Evolutionary conservation across 805 yeast genomes (phyloP).

Genomic region (Hanseniaspora clermontiae): DNA sequence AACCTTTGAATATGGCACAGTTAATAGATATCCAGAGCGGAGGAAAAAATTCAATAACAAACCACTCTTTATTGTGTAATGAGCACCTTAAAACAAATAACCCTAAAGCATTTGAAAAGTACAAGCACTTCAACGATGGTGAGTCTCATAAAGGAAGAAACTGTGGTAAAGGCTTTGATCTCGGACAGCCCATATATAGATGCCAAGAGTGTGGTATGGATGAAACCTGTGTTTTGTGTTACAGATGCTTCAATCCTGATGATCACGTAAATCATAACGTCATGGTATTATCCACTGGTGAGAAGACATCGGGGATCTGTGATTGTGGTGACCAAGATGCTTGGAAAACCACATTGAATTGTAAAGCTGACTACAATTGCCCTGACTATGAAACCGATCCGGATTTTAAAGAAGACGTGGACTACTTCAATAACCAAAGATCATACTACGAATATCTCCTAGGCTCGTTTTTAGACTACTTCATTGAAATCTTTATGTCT

Average conservation of each 20-base stretch:
- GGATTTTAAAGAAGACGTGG: constrained; percentile 4
- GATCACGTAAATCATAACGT: constrained; percentile 62
- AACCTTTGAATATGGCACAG: too few species aligned
- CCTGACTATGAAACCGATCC: constrained; percentile 3
- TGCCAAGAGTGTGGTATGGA: constrained; percentile 70
- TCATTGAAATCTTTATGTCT: constrained; percentile 31
- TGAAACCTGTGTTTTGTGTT: constrained; percentile 66
- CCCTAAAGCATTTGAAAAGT: not conserved
- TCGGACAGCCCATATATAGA: constrained; percentile 56
- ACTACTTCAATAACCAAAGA: not conserved
- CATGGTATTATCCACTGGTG: constrained; percentile 37
- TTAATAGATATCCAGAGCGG: too few species aligned
- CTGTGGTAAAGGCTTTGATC: constrained; percentile 52
- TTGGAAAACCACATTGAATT: constrained; percentile 41
- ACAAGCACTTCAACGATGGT: not conserved
- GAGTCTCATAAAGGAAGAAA: constrained; percentile 42
- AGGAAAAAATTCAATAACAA: too few species aligned
- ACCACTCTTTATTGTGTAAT: too few species aligned
- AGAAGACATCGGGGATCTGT: constrained; percentile 45
- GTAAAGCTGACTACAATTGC: constrained; percentile 30
- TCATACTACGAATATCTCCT: constrained; percentile 23
- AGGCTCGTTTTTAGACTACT: constrained; percentile 29
- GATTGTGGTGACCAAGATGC: constrained; percentile 65
- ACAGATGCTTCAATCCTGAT: constrained; percentile 53
- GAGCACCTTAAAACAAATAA: not conserved